phyloP scores from a whole-genome alignment of 2,329 filamentous ascomycete genomes.

The Cladophialophora yegresii region DNA sequence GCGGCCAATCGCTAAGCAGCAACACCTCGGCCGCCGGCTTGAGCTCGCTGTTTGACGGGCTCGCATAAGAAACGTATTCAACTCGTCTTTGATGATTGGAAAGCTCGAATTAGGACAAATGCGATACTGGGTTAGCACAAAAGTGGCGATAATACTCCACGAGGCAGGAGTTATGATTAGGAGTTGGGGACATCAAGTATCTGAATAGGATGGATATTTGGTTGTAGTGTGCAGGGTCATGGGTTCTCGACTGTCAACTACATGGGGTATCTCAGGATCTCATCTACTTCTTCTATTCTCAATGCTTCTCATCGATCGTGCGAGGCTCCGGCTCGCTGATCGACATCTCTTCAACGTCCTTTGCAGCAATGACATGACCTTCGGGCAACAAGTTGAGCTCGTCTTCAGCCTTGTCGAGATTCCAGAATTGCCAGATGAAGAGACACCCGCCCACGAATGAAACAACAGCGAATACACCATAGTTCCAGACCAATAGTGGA shows the following conservation, averaged over 20 bases:
- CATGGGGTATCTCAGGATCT: background rate
- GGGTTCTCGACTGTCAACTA: background rate
- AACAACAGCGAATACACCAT: conserved; percentile 63
- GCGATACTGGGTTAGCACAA: background rate
- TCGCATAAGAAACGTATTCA: background rate
- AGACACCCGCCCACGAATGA: conserved; percentile 62
- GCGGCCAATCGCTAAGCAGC: background rate
- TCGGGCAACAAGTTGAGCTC: conserved; percentile 55
- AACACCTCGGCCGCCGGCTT: background rate
- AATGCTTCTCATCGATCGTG: conserved; percentile 17
- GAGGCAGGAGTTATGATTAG: background rate
- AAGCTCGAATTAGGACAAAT: background rate
- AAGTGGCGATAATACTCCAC: background rate
- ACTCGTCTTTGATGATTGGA: background rate
- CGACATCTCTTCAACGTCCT: conserved; percentile 19
- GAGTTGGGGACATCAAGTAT: background rate
- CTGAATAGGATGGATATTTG: background rate
- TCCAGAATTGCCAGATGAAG: conserved; percentile 69
- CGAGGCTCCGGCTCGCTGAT: conserved; percentile 9
- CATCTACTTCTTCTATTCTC: background rate
- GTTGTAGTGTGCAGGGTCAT: background rate
- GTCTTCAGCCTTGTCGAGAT: conserved; percentile 68
- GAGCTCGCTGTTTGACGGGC: background rate
- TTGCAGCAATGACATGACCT: conserved; percentile 25
- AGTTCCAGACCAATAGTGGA: conserved; percentile 72